Evolutionary conservation across 306 rosid genomes (phyloP).

Genomic region (Quillaja saponaria): DNA sequence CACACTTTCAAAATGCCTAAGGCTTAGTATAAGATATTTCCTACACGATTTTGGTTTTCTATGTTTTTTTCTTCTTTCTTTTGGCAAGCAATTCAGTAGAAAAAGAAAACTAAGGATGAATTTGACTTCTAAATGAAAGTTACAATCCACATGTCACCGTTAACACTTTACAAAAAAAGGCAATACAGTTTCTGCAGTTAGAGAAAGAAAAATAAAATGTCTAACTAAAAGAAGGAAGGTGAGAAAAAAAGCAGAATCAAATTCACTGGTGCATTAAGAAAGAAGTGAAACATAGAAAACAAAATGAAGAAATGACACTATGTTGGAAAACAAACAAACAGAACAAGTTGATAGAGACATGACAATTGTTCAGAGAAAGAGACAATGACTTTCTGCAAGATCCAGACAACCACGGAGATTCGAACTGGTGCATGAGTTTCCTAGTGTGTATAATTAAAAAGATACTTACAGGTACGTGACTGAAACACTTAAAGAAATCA

Average conservation of each 20-base stretch:
- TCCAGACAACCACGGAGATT: constrained; percentile 18
- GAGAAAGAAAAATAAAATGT: too few species aligned
- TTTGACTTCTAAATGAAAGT: too few species aligned
- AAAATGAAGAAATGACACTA: constrained; percentile 7
- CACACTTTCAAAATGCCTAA: too few species aligned
- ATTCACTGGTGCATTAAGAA: not conserved
- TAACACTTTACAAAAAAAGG: not conserved
- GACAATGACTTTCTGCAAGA: constrained; percentile 5
- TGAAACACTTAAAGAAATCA: too few species aligned
- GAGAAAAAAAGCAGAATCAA: not conserved
- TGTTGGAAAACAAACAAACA: not conserved
- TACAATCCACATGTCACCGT: not conserved
- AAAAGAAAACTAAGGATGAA: too few species aligned
- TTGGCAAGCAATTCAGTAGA: too few species aligned
- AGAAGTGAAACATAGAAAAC: constrained; percentile 1
- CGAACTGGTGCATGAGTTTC: constrained; percentile 14
- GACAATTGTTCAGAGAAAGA: not conserved
- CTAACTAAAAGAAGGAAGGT: not conserved
- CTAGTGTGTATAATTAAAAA: too few species aligned
- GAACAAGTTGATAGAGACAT: not conserved
- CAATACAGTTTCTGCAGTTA: not conserved
- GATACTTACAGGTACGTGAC: too few species aligned
- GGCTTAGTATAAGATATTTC: too few species aligned
- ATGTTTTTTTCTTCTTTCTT: too few species aligned
- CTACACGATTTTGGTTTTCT: too few species aligned